Conservation (phyloP, 164 flowering plant genomes). For the Warburgia ugandensis region DNA sequence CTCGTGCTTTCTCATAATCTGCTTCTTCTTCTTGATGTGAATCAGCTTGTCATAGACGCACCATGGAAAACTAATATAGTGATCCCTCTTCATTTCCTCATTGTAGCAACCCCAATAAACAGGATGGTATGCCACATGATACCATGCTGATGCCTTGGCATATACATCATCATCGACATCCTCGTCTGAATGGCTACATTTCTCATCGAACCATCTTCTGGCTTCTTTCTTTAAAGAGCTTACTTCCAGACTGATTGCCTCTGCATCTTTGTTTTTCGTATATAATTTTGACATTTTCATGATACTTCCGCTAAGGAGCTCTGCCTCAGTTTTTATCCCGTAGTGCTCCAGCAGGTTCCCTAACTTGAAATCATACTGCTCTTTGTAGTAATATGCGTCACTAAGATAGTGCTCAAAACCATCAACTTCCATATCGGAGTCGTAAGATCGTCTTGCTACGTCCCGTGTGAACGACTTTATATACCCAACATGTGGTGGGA, state of each 20-base stretch:
- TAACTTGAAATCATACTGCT: conserved; percentile 53
- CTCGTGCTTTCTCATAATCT: too few species aligned
- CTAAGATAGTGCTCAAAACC: conserved; percentile 54
- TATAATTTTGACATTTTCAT: conserved; percentile 49
- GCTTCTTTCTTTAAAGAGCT: conserved; percentile 68
- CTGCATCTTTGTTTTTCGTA: conserved; percentile 45
- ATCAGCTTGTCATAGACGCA: conserved; percentile 66
- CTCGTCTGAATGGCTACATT: conserved; percentile 8
- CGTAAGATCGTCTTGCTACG: conserved; percentile 50
- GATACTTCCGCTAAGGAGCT: conserved; percentile 56
- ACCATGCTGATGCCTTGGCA: conserved; percentile 90
- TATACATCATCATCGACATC: conserved; percentile 19
- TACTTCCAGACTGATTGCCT: conserved; percentile 48
- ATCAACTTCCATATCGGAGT: conserved; percentile 61
- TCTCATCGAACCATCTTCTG: conserved; percentile 48
- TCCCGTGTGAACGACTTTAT: conserved; percentile 42
- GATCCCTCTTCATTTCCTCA: conserved; percentile 39
- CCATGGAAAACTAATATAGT: conserved; percentile 84
- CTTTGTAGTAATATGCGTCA: conserved; percentile 63
- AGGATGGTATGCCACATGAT: conserved; percentile 76
- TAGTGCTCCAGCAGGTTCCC: conserved; percentile 69
- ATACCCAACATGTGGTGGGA: conserved; percentile 18
- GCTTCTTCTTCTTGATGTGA: conserved; percentile 37
- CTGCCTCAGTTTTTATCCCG: conserved; percentile 70
- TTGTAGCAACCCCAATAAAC: conserved; percentile 53